These are phyloP conservation scores for Rhodamnia rubescens DNA, from an alignment of 345 rosid species.

Conservation along the genomic window DNA sequence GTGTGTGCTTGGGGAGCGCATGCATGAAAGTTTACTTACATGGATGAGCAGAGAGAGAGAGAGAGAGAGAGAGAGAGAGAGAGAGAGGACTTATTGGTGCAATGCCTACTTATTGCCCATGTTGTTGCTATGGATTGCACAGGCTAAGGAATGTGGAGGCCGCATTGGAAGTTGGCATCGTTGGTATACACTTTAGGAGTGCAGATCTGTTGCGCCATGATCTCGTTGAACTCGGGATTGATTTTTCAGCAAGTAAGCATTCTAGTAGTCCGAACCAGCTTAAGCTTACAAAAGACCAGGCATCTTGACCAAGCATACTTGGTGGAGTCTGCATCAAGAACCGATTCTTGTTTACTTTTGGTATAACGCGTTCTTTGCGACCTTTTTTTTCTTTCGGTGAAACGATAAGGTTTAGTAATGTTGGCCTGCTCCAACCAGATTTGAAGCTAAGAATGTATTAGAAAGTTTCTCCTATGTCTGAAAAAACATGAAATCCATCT, in stretches of 20 bases:
- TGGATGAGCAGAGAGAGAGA: background rate
- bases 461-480: background rate
- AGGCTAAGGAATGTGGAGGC: slow-evolving; percentile 65
- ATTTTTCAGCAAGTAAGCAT: slow-evolving; percentile 12
- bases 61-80: too few relatives aligned
- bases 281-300: background rate
- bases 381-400: background rate
- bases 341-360: background rate
- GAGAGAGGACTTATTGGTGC: background rate
- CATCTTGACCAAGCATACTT: background rate
- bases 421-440: background rate
- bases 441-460: background rate
- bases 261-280: background rate
- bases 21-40: background rate
- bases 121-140: background rate
- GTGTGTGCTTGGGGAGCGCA: background rate
- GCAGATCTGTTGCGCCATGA: slow-evolving; percentile 37
- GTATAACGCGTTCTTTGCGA: background rate
- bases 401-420: background rate
- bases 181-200: slow-evolving; percentile 56
- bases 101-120: background rate
- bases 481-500: background rate
- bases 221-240: slow-evolving; percentile 37
- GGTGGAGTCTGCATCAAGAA: background rate
- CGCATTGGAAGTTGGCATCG: slow-evolving; percentile 62